These are phyloP conservation scores for Botrytis aclada DNA, from an alignment of 2,329 filamentous ascomycete genomes.

Conservation along the genomic window DNA sequence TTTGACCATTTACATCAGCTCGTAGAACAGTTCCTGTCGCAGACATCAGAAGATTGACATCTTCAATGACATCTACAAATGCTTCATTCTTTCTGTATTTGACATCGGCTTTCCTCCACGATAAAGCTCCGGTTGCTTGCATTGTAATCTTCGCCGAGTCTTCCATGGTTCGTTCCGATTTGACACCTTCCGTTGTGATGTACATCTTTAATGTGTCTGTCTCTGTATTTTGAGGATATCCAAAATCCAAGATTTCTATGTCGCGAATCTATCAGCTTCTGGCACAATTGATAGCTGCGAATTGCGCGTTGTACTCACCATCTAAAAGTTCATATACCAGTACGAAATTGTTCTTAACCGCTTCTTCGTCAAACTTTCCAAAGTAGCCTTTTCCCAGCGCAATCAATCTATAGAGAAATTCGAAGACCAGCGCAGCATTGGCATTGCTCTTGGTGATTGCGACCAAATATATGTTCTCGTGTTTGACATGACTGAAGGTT, in stretches of 20 bases:
- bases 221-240: slow-evolving; percentile 98
- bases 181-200: slow-evolving; percentile 98
- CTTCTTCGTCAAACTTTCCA: slow-evolving; percentile 98
- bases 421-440: slow-evolving; percentile 96
- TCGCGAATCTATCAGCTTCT: background rate
- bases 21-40: slow-evolving; percentile 91
- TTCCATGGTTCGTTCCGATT: slow-evolving; percentile 79
- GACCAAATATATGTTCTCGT: slow-evolving; percentile 98
- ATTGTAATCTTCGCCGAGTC: slow-evolving; percentile 98
- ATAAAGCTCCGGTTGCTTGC: slow-evolving; percentile 95
- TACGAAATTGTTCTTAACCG: slow-evolving; percentile 99
- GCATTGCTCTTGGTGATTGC: slow-evolving; percentile 98
- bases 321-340: slow-evolving; percentile 96
- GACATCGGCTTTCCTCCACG: slow-evolving; percentile 95
- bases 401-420: slow-evolving; percentile 93
- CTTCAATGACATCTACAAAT: slow-evolving; percentile 98
- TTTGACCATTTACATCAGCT: slow-evolving; percentile 94
- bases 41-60: slow-evolving; percentile 99
- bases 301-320: slow-evolving; percentile 51
- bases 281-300: background rate
- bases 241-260: slow-evolving; percentile 94
- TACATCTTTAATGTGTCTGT: slow-evolving; percentile 99
- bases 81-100: slow-evolving; percentile 99
- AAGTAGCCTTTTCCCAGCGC: slow-evolving; percentile 93
- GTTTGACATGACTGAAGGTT: slow-evolving; percentile 98